Evolutionary conservation across 495 filamentous ascomycete species (phyloP).

Genomic region (Trichoderma orchidacearum): DNA sequence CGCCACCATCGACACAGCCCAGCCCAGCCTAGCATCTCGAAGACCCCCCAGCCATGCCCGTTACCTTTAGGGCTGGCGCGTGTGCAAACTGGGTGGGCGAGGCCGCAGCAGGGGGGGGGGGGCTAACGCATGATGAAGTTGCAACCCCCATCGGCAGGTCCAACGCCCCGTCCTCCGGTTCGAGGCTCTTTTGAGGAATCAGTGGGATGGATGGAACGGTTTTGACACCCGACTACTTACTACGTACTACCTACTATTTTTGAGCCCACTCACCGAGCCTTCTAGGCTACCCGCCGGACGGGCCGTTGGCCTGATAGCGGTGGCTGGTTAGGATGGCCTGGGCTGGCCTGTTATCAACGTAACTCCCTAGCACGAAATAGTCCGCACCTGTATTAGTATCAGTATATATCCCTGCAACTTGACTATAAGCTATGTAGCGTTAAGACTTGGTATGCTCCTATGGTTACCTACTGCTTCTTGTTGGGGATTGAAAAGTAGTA

Average conservation of each 20-base stretch:
- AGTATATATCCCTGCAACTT: no score
- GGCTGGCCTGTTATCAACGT: not conserved
- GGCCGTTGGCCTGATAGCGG: not conserved
- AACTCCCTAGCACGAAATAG: not conserved
- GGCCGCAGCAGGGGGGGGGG: not conserved
- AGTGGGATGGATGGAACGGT: not conserved
- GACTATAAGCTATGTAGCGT: no score
- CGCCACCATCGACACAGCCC: not conserved
- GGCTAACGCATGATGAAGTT: not conserved
- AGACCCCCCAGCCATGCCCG: not conserved
- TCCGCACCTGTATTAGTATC: no score
- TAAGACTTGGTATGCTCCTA: no score
- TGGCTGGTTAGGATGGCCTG: not conserved
- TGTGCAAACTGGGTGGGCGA: no score
- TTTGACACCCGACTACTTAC: not conserved
- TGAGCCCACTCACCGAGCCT: not conserved
- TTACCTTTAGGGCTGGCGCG: not conserved
- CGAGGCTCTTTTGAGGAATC: not conserved
- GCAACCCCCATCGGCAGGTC: not conserved
- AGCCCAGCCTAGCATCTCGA: not conserved
- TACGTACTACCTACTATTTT: no score
- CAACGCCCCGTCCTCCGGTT: not conserved
- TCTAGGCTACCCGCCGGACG: not conserved
- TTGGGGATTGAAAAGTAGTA: no score
- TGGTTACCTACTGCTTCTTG: no score